phyloP scores from a whole-genome alignment of 2,329 filamentous ascomycete species.

The Xylogone sp. region DNA sequence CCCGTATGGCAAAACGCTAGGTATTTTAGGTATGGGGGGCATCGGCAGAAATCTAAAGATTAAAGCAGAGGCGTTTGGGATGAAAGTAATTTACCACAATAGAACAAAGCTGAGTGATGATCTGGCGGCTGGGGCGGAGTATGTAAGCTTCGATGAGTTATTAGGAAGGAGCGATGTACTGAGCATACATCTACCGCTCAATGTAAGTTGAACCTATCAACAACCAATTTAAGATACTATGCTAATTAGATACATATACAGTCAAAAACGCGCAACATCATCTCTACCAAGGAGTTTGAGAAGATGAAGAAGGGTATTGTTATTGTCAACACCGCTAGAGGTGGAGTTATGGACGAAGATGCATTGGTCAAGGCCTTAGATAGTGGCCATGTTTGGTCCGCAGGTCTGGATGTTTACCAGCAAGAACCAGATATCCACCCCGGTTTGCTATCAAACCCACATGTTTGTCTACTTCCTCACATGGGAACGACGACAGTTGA shows the following conservation, averaged over 20 bases:
- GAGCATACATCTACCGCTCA: slow-evolving; percentile 73
- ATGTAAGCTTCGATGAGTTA: slow-evolving; percentile 69
- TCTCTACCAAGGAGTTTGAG: slow-evolving; percentile 62
- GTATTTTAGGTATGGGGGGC: slow-evolving; percentile 80
- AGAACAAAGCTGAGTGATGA: slow-evolving; percentile 53
- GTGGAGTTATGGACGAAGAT: slow-evolving; percentile 73
- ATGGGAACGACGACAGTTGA: slow-evolving; percentile 72
- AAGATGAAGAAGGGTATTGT: slow-evolving; percentile 75
- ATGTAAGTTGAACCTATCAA: slow-evolving; percentile 39
- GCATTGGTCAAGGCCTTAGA: slow-evolving; percentile 70
- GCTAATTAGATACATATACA: neutral
- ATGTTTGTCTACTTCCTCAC: slow-evolving; percentile 71
- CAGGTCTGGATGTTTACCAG: slow-evolving; percentile 75
- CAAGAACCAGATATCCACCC: slow-evolving; percentile 71
- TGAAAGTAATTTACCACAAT: slow-evolving; percentile 72
- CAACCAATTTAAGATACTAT: slow-evolving; percentile 15
- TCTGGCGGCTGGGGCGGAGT: slow-evolving; percentile 48
- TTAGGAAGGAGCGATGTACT: slow-evolving; percentile 66
- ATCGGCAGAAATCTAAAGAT: slow-evolving; percentile 70
- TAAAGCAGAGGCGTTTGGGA: slow-evolving; percentile 69
- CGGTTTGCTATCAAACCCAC: slow-evolving; percentile 62
- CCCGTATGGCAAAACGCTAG: slow-evolving; percentile 69
- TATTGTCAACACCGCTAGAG: slow-evolving; percentile 75
- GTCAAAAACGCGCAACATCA: slow-evolving; percentile 45
- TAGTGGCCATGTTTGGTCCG: slow-evolving; percentile 59